phyloP scores from a whole-genome alignment of 495 filamentous ascomycete genomes.

The Talaromyces liani region DNA sequence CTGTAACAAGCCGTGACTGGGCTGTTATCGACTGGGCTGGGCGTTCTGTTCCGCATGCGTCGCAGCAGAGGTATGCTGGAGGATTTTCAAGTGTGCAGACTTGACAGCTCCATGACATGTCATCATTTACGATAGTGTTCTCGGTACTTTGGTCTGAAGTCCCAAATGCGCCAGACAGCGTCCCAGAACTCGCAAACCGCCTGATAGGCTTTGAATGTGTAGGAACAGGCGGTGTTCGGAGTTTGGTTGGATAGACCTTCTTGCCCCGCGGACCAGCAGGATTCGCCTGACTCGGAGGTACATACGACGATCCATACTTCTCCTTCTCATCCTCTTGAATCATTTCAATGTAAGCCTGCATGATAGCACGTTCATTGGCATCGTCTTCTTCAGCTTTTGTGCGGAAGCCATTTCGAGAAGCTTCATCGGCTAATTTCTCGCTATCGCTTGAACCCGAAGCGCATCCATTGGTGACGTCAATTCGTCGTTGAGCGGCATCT shows the following conservation, averaged over 20 bases:
- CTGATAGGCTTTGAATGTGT: conserved; percentile 9
- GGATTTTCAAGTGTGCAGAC: conserved; percentile 84
- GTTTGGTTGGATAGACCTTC: conserved; percentile 12
- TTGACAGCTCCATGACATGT: conserved; percentile 61
- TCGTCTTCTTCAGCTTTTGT: conserved; percentile 85
- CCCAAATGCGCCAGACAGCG: neutral
- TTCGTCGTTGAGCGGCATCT: conserved; percentile 62
- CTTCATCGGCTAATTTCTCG: conserved; percentile 57
- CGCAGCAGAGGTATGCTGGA: conserved; percentile 59
- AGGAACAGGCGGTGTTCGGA: conserved; percentile 10
- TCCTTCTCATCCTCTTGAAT: conserved; percentile 77
- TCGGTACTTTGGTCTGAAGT: conserved; percentile 12
- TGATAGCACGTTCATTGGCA: conserved; percentile 84
- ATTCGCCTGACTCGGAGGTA: conserved; percentile 54
- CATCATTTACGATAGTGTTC: conserved; percentile 24
- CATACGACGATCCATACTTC: conserved; percentile 58
- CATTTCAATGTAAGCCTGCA: conserved; percentile 79
- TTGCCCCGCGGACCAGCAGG: conserved; percentile 45
- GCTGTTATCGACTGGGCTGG: conserved; percentile 25
- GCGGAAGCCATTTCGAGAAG: conserved; percentile 63
- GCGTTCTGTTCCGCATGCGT: conserved; percentile 66
- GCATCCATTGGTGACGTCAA: conserved; percentile 63
- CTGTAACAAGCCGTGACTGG: neutral
- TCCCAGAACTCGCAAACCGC: conserved; percentile 4
- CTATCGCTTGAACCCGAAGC: conserved; percentile 56